Conservation (phyloP, 2,329 filamentous ascomycete genomes). For the Neobulgaria alba region DNA sequence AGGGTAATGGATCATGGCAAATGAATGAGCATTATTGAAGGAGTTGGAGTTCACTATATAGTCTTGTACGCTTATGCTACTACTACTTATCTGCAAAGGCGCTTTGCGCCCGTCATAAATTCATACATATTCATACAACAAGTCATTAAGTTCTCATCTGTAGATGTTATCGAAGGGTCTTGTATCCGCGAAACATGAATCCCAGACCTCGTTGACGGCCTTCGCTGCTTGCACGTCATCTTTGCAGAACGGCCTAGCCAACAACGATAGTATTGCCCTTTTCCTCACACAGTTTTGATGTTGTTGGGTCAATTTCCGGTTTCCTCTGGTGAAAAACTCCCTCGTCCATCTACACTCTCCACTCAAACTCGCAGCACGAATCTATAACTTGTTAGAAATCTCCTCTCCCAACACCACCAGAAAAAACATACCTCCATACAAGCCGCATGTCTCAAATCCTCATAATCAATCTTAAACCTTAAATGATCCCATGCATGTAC, state of each 20-base stretch:
- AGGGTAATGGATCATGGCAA: slow-evolving; percentile 9
- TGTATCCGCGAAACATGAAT: slow-evolving; percentile 91
- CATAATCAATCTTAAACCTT: slow-evolving; percentile 77
- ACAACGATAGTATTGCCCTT: slow-evolving; percentile 72
- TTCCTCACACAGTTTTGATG: slow-evolving; percentile 86
- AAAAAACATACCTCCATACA: slow-evolving; percentile 71
- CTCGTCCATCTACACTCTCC: slow-evolving; percentile 88
- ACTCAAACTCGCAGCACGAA: slow-evolving; percentile 83
- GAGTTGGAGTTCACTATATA: slow-evolving; percentile 24
- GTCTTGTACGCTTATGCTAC: slow-evolving; percentile 28
- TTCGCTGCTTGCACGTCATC: slow-evolving; percentile 79
- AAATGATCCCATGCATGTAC: slow-evolving; percentile 93
- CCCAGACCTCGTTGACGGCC: slow-evolving; percentile 96
- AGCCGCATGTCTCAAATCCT: slow-evolving; percentile 78
- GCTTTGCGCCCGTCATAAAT: slow-evolving; percentile 1
- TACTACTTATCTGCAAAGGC: slow-evolving; percentile 18
- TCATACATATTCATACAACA: slow-evolving; percentile 19
- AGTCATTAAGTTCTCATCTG: slow-evolving; percentile 39
- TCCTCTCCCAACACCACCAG: not conserved
- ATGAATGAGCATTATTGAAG: slow-evolving; percentile 19
- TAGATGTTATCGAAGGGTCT: slow-evolving; percentile 97
- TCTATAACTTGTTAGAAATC: slow-evolving; percentile 42
- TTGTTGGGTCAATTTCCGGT: slow-evolving; percentile 85
- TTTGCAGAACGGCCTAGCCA: slow-evolving; percentile 69
- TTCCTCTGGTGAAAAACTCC: slow-evolving; percentile 75